phyloP scores from a whole-genome alignment of 805 yeast species.

The Lachancea thermotolerans region DNA sequence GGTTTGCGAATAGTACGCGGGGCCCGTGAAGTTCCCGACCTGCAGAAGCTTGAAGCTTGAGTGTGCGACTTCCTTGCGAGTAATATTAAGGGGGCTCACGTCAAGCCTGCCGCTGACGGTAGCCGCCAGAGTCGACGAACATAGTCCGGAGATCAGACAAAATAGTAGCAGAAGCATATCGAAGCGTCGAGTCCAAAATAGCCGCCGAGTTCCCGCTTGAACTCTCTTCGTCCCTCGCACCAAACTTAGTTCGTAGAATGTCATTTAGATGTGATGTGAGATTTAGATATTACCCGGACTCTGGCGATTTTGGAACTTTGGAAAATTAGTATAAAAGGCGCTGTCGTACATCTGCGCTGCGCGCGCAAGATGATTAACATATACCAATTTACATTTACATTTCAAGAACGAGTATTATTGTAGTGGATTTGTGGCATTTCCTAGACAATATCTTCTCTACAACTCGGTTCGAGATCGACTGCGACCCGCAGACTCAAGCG shows the following conservation, averaged over 20 bases:
- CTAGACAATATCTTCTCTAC: slow-evolving; percentile 33
- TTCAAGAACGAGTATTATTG: slow-evolving; percentile 34
- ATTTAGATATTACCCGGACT: no score
- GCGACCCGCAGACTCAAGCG: slow-evolving; percentile 1
- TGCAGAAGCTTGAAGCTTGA: slow-evolving; percentile 24
- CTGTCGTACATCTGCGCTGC: no score
- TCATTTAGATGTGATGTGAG: no score
- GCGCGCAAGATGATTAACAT: not conserved
- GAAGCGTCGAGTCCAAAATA: no score
- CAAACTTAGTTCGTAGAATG: no score
- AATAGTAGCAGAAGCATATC: slow-evolving; percentile 1
- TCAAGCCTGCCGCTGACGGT: slow-evolving; percentile 27
- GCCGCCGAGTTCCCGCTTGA: no score
- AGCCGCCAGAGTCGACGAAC: slow-evolving; percentile 12
- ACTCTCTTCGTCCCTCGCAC: no score
- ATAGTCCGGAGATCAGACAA: slow-evolving; percentile 3
- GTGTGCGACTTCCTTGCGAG: slow-evolving; percentile 18
- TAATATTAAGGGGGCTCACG: slow-evolving; percentile 13
- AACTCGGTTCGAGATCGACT: slow-evolving; percentile 32
- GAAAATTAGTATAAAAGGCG: no score
- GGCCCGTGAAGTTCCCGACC: slow-evolving; percentile 16
- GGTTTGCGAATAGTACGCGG: slow-evolving; percentile 13
- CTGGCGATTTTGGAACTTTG: no score
- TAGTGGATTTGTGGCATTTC: slow-evolving; percentile 32
- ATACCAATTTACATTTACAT: slow-evolving; percentile 21